A percentile compares a stretch with the other conserved stretches of the same genome.
Evolutionary conservation across 768 basidiomycete species (phyloP).

Genomic region (Phylloporus scabripes): DNA sequence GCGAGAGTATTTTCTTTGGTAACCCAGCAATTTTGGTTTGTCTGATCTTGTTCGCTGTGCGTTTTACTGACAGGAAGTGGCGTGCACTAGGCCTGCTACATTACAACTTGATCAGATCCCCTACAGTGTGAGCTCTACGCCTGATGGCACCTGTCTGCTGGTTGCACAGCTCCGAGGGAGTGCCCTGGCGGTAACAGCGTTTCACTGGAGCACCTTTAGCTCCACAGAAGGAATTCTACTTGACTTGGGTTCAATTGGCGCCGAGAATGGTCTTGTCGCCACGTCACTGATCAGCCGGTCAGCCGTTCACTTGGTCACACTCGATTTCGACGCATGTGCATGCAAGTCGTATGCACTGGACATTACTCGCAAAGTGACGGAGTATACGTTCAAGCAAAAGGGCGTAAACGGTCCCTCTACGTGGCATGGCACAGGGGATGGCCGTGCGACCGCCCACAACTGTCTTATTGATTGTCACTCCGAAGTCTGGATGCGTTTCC

Average conservation of each 20-base stretch:
- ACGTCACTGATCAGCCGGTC: constrained; percentile 44
- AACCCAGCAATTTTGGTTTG: constrained; percentile 49
- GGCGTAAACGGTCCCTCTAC: constrained; percentile 19
- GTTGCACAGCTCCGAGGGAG: constrained; percentile 21
- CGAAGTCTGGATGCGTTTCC: constrained; percentile 58
- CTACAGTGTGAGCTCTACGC: constrained; percentile 35
- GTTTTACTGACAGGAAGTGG: not conserved
- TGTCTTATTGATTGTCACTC: constrained; percentile 49
- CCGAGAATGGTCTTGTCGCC: constrained; percentile 23
- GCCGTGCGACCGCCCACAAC: constrained; percentile 36
- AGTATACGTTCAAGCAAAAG: constrained; percentile 50
- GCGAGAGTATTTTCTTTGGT: constrained; percentile 51
- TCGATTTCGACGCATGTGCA: constrained; percentile 26
- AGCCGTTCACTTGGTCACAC: constrained; percentile 42
- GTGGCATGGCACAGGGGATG: constrained; percentile 2
- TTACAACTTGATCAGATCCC: constrained; percentile 36
- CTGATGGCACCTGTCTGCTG: constrained; percentile 52
- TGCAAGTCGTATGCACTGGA: constrained; percentile 43
- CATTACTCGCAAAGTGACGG: constrained; percentile 51
- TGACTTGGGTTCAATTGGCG: constrained; percentile 25
- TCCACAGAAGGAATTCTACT: constrained; percentile 41
- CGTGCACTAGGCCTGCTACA: constrained; percentile 38
- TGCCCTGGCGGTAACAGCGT: constrained; percentile 31
- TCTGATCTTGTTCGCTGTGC: not conserved
- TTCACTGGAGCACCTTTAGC: constrained; percentile 57